A percentile compares a stretch with the other conserved stretches of the same genome.
These are phyloP conservation scores for Melianthus villosus DNA, from an alignment of 441 rosid genomes.

Conservation along the genomic window DNA sequence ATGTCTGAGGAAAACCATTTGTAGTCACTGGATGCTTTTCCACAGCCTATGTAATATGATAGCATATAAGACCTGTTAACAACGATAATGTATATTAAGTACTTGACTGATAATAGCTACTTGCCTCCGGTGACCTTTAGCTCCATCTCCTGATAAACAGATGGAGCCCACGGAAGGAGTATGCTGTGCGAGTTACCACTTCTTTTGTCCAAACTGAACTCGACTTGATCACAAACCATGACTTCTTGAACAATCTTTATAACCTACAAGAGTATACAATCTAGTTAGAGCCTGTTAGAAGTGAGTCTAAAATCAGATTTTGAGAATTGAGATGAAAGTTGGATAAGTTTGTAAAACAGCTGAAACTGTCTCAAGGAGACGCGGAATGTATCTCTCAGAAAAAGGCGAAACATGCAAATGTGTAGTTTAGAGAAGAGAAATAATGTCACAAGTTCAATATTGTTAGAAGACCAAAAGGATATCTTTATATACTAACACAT, in stretches of 20 bases:
- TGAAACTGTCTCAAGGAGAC: too few relatives aligned
- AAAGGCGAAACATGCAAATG: too few relatives aligned
- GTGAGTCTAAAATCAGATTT: too few relatives aligned
- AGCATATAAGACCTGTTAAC: conserved; percentile 9
- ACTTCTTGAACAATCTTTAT: conserved; percentile 64
- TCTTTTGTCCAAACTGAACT: conserved; percentile 30
- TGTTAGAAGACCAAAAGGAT: too few relatives aligned
- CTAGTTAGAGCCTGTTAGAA: too few relatives aligned
- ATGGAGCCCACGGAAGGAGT: conserved; percentile 81
- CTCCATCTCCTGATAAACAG: conserved; percentile 71
- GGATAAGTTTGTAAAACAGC: too few relatives aligned
- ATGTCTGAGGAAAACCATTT: conserved; percentile 82
- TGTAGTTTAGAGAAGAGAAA: too few relatives aligned
- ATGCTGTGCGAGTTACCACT: conserved; percentile 23
- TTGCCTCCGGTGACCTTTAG: conserved; percentile 72
- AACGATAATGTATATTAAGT: conserved; percentile 3
- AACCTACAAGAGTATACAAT: conserved; percentile 33
- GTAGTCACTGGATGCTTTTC: conserved; percentile 60
- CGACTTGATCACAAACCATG: conserved; percentile 63
- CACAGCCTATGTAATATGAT: conserved; percentile 49
- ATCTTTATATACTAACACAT: too few relatives aligned
- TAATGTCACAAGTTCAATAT: too few relatives aligned
- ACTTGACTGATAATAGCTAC: conserved; percentile 8
- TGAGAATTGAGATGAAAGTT: too few relatives aligned
- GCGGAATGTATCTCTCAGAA: too few relatives aligned